Percentiles rank a stretch among this genome's conserved stretches.
Evolutionary conservation across 768 basidiomycete species (phyloP).

Genomic region (Rhodotorula taiwanensis): DNA sequence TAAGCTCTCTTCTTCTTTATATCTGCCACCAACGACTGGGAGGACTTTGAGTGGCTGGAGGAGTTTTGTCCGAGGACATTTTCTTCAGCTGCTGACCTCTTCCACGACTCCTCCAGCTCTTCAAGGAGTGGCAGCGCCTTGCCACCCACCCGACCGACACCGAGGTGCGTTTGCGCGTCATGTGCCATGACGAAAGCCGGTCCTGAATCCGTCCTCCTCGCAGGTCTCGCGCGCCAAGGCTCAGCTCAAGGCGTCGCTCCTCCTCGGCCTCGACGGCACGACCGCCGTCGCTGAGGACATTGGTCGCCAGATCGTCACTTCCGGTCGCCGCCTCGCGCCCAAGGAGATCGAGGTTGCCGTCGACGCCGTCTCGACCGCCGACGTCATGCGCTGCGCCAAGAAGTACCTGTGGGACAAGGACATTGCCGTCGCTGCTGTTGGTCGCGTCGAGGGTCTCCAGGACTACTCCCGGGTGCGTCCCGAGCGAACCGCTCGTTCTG

Average conservation of each 20-base stretch:
- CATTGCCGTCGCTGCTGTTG: conserved; percentile 25
- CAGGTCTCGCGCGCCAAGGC: conserved; percentile 86
- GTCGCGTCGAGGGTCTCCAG: conserved; percentile 39
- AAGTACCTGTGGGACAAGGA: conserved; percentile 52
- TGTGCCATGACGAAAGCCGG: background rate
- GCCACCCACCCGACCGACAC: conserved; percentile 66
- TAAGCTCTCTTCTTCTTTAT: no score
- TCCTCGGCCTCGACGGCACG: conserved; percentile 87
- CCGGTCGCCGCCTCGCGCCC: conserved; percentile 79
- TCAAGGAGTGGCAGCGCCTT: conserved; percentile 70
- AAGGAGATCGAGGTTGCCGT: conserved; percentile 88
- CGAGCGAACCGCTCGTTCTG: no score
- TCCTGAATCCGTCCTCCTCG: conserved; percentile 53
- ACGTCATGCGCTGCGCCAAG: conserved; percentile 72
- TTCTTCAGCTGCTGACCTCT: no score
- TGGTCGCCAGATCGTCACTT: conserved; percentile 93
- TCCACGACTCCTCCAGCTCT: conserved; percentile 47
- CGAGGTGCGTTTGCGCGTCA: conserved; percentile 1
- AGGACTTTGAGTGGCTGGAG: no score
- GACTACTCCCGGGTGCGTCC: conserved; percentile 50
- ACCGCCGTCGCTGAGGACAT: conserved; percentile 97
- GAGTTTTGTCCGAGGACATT: no score
- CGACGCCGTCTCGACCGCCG: conserved; percentile 47
- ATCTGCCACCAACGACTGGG: no score
- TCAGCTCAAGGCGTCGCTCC: conserved; percentile 88